Evolutionary conservation across 495 filamentous ascomycete genomes (phyloP).

Genomic region (Penicillium roqueforti): DNA sequence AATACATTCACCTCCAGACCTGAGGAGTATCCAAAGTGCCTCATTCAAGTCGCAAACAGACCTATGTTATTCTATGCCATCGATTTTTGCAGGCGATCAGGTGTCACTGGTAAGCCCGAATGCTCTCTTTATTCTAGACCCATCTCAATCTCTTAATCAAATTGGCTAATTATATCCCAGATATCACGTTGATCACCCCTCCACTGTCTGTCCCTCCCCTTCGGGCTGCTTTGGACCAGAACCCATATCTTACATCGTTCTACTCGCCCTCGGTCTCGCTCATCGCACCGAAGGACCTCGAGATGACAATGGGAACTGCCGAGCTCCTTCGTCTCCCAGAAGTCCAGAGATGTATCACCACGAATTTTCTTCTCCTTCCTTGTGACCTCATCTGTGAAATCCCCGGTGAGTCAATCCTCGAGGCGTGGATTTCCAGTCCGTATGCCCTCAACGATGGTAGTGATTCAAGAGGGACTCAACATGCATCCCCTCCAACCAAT

Average conservation of each 20-base stretch:
- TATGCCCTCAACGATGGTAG: slow-evolving; percentile 55
- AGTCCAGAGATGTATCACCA: slow-evolving; percentile 62
- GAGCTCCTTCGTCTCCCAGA: slow-evolving; percentile 81
- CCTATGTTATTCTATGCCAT: slow-evolving; percentile 96
- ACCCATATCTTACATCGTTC: slow-evolving; percentile 81
- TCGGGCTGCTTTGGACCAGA: slow-evolving; percentile 71
- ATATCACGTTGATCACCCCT: slow-evolving; percentile 79
- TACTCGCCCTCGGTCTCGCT: slow-evolving; percentile 69
- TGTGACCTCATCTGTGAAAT: slow-evolving; percentile 93
- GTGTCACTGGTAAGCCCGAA: slow-evolving; percentile 60
- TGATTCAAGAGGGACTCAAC: slow-evolving; percentile 17
- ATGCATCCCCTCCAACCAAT: slow-evolving; percentile 31
- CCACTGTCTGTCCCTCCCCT: slow-evolving; percentile 66
- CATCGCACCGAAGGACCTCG: slow-evolving; percentile 65
- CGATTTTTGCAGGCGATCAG: slow-evolving; percentile 83
- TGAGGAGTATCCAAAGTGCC: slow-evolving; percentile 71
- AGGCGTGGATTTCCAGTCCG: slow-evolving; percentile 87
- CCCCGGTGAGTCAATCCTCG: slow-evolving; percentile 69
- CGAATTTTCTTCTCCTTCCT: slow-evolving; percentile 84
- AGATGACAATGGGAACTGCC: slow-evolving; percentile 78
- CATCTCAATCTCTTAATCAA: neutral
- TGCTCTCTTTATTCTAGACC: neutral
- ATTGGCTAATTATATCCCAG: slow-evolving; percentile 35
- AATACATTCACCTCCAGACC: slow-evolving; percentile 88
- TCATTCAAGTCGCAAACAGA: slow-evolving; percentile 87